Evolutionary conservation across 2,329 filamentous ascomycete species (phyloP).

Genomic region (Fusarium sp.): DNA sequence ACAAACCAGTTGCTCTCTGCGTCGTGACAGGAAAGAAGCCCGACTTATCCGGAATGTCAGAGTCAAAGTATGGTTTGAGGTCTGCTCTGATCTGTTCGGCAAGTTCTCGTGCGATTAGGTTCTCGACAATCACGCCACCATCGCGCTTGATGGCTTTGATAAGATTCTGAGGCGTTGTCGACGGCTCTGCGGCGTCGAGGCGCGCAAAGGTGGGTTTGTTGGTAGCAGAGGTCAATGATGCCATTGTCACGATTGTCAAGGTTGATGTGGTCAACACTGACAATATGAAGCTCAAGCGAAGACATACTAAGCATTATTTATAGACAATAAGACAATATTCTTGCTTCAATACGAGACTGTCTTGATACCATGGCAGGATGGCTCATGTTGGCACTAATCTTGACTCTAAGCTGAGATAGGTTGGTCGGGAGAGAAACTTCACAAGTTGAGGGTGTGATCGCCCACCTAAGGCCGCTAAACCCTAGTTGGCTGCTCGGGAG

Average conservation of each 20-base stretch:
- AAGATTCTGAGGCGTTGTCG: conserved; percentile 16
- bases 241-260: conserved; percentile 1
- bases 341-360: neutral
- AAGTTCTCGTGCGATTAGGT: conserved; percentile 52
- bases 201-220: conserved; percentile 11
- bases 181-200: conserved; percentile 12
- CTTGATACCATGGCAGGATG: neutral
- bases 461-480: neutral
- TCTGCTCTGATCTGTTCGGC: conserved; percentile 56
- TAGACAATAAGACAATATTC: neutral
- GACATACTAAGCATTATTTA: neutral
- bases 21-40: conserved; percentile 60
- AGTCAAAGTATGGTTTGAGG: conserved; percentile 56
- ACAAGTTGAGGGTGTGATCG: neutral
- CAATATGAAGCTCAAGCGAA: neutral
- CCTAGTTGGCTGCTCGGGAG: neutral
- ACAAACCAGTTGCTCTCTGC: conserved; percentile 57
- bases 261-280: neutral
- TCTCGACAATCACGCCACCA: conserved; percentile 57
- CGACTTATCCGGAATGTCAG: conserved; percentile 54
- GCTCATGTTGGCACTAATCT: neutral
- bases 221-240: neutral
- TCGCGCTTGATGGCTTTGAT: conserved; percentile 41
- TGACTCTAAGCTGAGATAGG: neutral
- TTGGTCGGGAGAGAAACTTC: conserved; percentile 13